A percentile compares a stretch with the other conserved stretches of the same genome.
Conservation (phyloP, 768 basidiomycete genomes). For the Gyrodon lividus region DNA sequence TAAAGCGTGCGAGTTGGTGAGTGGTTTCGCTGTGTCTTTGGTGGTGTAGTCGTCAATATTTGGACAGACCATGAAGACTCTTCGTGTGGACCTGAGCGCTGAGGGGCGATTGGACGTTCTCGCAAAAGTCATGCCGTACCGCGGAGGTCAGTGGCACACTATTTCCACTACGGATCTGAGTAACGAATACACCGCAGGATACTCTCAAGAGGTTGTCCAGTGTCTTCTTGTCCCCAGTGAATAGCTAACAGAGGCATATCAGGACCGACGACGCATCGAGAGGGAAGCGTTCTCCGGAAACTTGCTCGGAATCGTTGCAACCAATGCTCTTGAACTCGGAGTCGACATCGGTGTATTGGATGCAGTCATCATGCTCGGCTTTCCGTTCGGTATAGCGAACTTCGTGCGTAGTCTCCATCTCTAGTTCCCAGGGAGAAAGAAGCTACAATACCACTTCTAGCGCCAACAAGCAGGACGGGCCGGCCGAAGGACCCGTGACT, state of each 20-base stretch:
- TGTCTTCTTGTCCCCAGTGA: background rate
- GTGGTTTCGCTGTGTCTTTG: constrained; percentile 11
- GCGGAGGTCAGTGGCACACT: constrained; percentile 61
- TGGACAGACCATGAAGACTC: constrained; percentile 73
- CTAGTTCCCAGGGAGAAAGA: background rate
- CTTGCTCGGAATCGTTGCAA: constrained; percentile 83
- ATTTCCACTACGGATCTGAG: background rate
- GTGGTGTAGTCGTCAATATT: background rate
- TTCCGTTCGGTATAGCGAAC: constrained; percentile 77
- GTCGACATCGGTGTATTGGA: constrained; percentile 91
- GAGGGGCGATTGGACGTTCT: constrained; percentile 78
- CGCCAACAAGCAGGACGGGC: constrained; percentile 89
- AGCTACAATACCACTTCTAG: constrained; percentile 36
- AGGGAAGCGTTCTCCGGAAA: constrained; percentile 82
- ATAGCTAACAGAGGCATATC: background rate
- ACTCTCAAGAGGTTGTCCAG: constrained; percentile 59
- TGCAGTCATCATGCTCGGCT: constrained; percentile 86
- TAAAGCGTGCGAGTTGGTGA: constrained; percentile 78
- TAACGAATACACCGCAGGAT: constrained; percentile 44
- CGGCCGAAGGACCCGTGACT: constrained; percentile 77
- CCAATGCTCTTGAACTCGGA: constrained; percentile 87
- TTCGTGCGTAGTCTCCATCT: constrained; percentile 51
- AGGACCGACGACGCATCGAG: constrained; percentile 85
- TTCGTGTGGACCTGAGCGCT: constrained; percentile 66
- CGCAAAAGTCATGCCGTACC: constrained; percentile 74